Percentiles rank a stretch among this genome's conserved stretches.
These are phyloP conservation scores for Jaltomata sinuosa DNA, from an alignment of 257 asterid genomes.

Conservation along the genomic window DNA sequence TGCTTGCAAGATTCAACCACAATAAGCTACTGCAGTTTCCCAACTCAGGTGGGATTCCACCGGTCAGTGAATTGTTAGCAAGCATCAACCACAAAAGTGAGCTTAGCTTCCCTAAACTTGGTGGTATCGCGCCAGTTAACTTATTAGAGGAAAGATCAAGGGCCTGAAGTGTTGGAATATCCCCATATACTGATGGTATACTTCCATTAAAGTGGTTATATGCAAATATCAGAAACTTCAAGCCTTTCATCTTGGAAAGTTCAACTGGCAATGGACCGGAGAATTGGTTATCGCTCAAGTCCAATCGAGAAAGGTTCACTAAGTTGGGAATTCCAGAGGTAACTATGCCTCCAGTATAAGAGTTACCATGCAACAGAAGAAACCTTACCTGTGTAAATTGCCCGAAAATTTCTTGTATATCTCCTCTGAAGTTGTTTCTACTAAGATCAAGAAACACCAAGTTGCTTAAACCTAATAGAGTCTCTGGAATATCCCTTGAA, in stretches of 20 bases:
- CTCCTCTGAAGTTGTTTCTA: conserved; percentile 57
- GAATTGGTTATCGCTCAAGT: conserved; percentile 69
- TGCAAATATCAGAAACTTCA: conserved; percentile 68
- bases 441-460: conserved; percentile 69
- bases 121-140: conserved; percentile 52
- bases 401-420: conserved; percentile 58
- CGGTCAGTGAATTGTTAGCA: conserved; percentile 60
- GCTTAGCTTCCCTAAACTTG: conserved; percentile 48
- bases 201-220: conserved; percentile 56
- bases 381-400: conserved; percentile 47
- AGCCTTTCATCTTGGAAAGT: conserved; percentile 39
- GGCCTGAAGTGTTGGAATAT: conserved; percentile 58
- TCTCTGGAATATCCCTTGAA: conserved; percentile 66
- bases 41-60: conserved; percentile 56
- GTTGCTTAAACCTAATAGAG: conserved; percentile 29
- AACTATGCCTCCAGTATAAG: conserved; percentile 50
- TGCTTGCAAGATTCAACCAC: conserved; percentile 77
- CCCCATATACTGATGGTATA: conserved; percentile 70
- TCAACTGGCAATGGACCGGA: conserved; percentile 61
- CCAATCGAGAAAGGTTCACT: conserved; percentile 53
- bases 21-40: conserved; percentile 80
- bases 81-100: conserved; percentile 88
- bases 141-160: conserved; percentile 77
- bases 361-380: conserved; percentile 55
- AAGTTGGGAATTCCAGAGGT: conserved; percentile 52